phyloP scores from a whole-genome alignment of 495 filamentous ascomycete species.

The Bacidia gigantensis region DNA sequence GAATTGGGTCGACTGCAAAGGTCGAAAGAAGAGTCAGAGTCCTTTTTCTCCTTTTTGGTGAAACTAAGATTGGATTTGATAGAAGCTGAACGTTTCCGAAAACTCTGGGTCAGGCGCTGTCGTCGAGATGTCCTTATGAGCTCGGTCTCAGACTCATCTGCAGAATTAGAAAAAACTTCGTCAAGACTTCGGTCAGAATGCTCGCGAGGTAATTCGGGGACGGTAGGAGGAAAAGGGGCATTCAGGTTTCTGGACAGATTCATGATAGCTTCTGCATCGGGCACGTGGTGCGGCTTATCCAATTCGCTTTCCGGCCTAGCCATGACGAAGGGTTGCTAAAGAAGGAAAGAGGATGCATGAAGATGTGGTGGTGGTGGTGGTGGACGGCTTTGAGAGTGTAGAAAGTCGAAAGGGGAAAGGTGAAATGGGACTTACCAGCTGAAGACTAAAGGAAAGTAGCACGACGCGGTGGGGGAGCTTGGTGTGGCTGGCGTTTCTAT shows the following conservation, averaged over 20 bases:
- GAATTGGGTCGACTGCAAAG: neutral
- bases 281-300: too few relatives aligned
- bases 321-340: too few relatives aligned
- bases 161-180: neutral
- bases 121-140: neutral
- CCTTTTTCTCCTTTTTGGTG: neutral
- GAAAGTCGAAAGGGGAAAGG: neutral
- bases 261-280: too few relatives aligned
- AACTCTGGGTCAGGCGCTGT: neutral
- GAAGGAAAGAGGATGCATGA: too few relatives aligned
- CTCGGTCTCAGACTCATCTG: neutral
- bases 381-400: neutral
- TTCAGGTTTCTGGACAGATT: too few relatives aligned
- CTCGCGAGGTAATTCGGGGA: too few relatives aligned
- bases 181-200: too few relatives aligned
- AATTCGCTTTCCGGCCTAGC: too few relatives aligned
- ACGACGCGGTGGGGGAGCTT: neutral
- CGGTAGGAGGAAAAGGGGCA: too few relatives aligned
- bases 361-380: too few relatives aligned
- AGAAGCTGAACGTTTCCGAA: neutral
- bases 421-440: neutral
- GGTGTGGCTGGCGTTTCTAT: neutral
- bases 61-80: neutral
- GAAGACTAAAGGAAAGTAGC: neutral
- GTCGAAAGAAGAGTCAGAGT: neutral